Conservation (phyloP, 257 asterid species). For the Perilla frutescens region DNA sequence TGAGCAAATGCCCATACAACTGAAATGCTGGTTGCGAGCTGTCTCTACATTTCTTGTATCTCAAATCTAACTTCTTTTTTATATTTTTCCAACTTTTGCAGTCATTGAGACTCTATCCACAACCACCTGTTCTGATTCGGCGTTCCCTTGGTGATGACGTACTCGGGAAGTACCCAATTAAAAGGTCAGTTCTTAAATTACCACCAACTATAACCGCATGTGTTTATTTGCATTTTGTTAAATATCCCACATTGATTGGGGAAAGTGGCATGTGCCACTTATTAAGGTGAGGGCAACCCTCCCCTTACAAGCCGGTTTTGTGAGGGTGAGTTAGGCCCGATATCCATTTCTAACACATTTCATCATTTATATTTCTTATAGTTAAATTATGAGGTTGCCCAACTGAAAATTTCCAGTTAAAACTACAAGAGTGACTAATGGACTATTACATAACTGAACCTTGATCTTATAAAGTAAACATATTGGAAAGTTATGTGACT, state of each 20-base stretch:
- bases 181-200: constrained; percentile 54
- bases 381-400: neutral
- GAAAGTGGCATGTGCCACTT: too few relatives aligned
- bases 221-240: constrained; percentile 8
- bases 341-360: too few relatives aligned
- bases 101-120: constrained; percentile 98
- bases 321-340: too few relatives aligned
- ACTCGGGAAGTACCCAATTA: constrained; percentile 84
- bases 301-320: too few relatives aligned
- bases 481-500: neutral
- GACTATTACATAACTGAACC: neutral
- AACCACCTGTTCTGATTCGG: constrained; percentile 97
- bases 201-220: neutral
- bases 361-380: neutral
- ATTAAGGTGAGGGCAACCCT: too few relatives aligned
- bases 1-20: constrained; percentile 44
- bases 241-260: too few relatives aligned
- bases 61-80: constrained; percentile 22
- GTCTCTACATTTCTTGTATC: constrained; percentile 20
- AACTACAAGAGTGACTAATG: neutral
- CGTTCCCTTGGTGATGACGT: constrained; percentile 83
- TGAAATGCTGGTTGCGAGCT: constrained; percentile 19
- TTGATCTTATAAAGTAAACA: neutral
- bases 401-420: neutral
- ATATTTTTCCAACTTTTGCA: constrained; percentile 41